A percentile compares a stretch with the other conserved stretches of the same genome.
phyloP scores from a whole-genome alignment of 805 yeast genomes.

The Lachancea mirantina region DNA sequence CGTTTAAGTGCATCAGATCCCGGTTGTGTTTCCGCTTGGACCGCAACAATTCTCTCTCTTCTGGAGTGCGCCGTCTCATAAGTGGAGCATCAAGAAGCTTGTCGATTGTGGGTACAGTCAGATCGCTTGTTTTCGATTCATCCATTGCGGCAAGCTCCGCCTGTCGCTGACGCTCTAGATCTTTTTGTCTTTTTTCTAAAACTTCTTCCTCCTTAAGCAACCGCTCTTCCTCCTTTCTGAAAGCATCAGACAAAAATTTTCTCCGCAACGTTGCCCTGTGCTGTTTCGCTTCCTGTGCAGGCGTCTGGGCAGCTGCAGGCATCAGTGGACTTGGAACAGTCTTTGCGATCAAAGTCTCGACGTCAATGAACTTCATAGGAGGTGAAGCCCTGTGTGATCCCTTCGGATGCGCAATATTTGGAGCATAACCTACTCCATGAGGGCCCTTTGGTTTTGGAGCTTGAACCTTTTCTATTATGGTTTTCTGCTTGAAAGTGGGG shows the following conservation, averaged over 20 bases:
- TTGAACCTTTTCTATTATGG: slow-evolving; percentile 33
- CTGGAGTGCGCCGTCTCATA: slow-evolving; percentile 64
- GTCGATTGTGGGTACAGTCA: slow-evolving; percentile 78
- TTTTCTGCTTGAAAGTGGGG: slow-evolving; percentile 45
- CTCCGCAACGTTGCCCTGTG: slow-evolving; percentile 59
- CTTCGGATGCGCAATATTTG: slow-evolving; percentile 59
- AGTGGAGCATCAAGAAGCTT: slow-evolving; percentile 58
- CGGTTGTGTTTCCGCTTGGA: slow-evolving; percentile 66
- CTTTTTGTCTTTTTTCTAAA: slow-evolving; percentile 31
- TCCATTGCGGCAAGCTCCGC: slow-evolving; percentile 25
- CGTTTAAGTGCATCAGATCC: slow-evolving; percentile 43
- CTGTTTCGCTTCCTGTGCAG: slow-evolving; percentile 24
- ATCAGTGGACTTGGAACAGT: slow-evolving; percentile 44
- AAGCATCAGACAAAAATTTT: slow-evolving; percentile 58
- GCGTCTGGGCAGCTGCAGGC: slow-evolving; percentile 18
- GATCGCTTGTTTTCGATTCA: slow-evolving; percentile 30
- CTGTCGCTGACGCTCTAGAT: slow-evolving; percentile 32
- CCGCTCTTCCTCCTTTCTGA: slow-evolving; percentile 45
- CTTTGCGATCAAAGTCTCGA: slow-evolving; percentile 48
- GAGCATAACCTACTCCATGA: slow-evolving; percentile 57
- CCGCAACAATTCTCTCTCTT: slow-evolving; percentile 50
- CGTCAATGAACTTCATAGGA: slow-evolving; percentile 47
- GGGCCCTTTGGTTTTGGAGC: slow-evolving; percentile 41
- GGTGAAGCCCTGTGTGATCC: slow-evolving; percentile 53
- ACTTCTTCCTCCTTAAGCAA: slow-evolving; percentile 30